A percentile compares a stretch with the other conserved stretches of the same genome.
Evolutionary conservation across 2,329 filamentous ascomycete species (phyloP).

Genomic region (Fusarium vanettenii): DNA sequence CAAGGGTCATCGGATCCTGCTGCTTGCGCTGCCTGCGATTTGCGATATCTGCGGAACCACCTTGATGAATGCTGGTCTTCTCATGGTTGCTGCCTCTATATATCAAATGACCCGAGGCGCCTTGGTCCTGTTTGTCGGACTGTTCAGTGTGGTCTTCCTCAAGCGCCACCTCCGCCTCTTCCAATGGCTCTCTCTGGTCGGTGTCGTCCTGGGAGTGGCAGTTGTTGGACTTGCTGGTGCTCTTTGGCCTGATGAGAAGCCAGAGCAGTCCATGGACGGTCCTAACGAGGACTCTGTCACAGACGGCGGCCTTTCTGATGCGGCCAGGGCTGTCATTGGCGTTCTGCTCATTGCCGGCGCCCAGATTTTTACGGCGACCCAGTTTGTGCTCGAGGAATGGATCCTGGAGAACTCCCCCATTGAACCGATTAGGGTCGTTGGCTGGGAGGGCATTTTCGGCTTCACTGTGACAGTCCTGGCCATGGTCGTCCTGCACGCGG

Average conservation of each 20-base stretch:
- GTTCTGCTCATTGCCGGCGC: slow-evolving; percentile 92
- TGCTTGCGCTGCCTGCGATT: slow-evolving; percentile 87
- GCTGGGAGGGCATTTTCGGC: slow-evolving; percentile 96
- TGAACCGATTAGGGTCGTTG: slow-evolving; percentile 90
- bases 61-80: slow-evolving; percentile 93
- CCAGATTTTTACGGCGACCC: slow-evolving; percentile 95
- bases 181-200: slow-evolving; percentile 90
- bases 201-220: slow-evolving; percentile 89
- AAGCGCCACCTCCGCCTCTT: slow-evolving; percentile 83
- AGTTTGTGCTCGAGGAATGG: slow-evolving; percentile 96
- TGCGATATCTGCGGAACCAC: slow-evolving; percentile 97
- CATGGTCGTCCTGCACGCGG: slow-evolving; percentile 84
- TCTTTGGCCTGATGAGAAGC: slow-evolving; percentile 77
- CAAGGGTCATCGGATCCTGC: slow-evolving; percentile 74
- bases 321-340: slow-evolving; percentile 75
- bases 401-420: slow-evolving; percentile 75
- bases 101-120: slow-evolving; percentile 99
- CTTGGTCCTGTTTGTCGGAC: slow-evolving; percentile 91
- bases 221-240: slow-evolving; percentile 91
- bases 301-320: slow-evolving; percentile 52
- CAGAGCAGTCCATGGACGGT: slow-evolving; percentile 47
- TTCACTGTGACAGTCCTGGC: slow-evolving; percentile 81
- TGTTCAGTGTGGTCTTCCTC: slow-evolving; percentile 94
- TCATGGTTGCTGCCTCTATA: slow-evolving; percentile 95
- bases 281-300: slow-evolving; percentile 53